Percentiles rank a stretch among this genome's conserved stretches.
phyloP scores from a whole-genome alignment of 805 yeast species.

The Scheffersomyces amazonensis region DNA sequence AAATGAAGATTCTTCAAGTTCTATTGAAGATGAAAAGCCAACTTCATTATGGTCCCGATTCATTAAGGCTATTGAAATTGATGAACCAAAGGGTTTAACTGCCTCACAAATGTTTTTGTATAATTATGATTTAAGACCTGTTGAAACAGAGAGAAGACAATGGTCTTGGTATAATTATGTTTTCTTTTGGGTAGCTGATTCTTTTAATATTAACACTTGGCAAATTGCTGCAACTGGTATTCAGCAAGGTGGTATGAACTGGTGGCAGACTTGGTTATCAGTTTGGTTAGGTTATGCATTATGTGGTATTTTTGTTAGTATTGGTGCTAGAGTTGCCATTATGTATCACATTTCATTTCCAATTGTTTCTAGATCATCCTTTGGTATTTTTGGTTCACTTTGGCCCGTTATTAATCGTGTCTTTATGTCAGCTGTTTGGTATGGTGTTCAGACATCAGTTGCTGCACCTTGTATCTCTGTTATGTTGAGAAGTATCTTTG shows the following conservation, averaged over 20 bases:
- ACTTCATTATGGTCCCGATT: constrained; percentile 10
- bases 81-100: constrained; percentile 43
- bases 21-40: constrained; percentile 6
- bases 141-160: constrained; percentile 67
- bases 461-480: constrained; percentile 79
- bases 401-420: constrained; percentile 91
- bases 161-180: constrained; percentile 86
- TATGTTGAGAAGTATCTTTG: constrained; percentile 76
- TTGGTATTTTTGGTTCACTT: constrained; percentile 81
- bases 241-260: constrained; percentile 67
- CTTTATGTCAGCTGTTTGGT: constrained; percentile 86
- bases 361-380: constrained; percentile 73
- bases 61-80: constrained; percentile 21
- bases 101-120: constrained; percentile 62
- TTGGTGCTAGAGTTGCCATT: constrained; percentile 78
- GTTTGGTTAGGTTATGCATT: constrained; percentile 82
- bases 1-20: constrained; percentile 2
- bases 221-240: constrained; percentile 85
- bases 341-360: constrained; percentile 84
- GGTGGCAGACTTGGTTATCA: constrained; percentile 92
- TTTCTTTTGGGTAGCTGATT: constrained; percentile 84
- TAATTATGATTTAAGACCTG: constrained; percentile 77
- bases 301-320: constrained; percentile 65
- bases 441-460: constrained; percentile 79
- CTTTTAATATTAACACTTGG: constrained; percentile 88